Base-by-base conservation (phyloP, 768 basidiomycete genomes). In the Phylloporus sp. region DNA sequence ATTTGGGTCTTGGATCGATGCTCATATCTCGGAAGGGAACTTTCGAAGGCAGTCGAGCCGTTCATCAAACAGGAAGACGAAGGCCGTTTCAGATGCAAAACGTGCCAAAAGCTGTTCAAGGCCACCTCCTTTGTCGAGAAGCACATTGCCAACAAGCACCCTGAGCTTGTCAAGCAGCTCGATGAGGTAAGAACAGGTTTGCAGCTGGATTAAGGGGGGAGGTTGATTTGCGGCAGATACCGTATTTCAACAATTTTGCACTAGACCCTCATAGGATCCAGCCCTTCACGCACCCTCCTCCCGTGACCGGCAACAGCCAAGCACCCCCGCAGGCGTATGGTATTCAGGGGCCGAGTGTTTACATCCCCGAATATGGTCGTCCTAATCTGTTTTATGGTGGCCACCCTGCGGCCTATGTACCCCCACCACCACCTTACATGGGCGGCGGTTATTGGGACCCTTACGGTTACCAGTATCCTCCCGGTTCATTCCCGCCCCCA, bases 51-150 rank as follows among this genome's bases (percentile, higher is more conserved):
- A 11, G 82, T 85, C 20, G 86, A 87, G 46, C 83, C 83, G 2
- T 77, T 77, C 64, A 79, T 98, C 65, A 94, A 94, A 69, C 88
- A 92, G 64, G 95, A 98, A 68, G 95, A 97, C 56, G 91, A 95
- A 68, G 90, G 86, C 59, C 98, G 96, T 64, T 98, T 89, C 71
- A 78, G 96, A 53, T 99, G 96, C 73, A 95, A 90, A 73, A 84
- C 84, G 23, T 99, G 96, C 68, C 85, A 84, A 69, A 99, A 99
- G 72, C 76, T 98, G 18, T 99, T 99, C 83, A 94, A 94, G 66
- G 96, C 93, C 5, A 86, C 89, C 27, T 82, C 93, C 21, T 99
- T 97, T 69, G 89, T 98, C 38, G 91, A 95, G 71, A 98, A 98
- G 74, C 96, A 99, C 64, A 84, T 99, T 50, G 80, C 84, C 11